Percentiles rank a stretch among this genome's conserved stretches.
These are phyloP conservation scores for Exophiala spinifera DNA, from an alignment of 2,329 filamentous ascomycete species.

Conservation along the genomic window DNA sequence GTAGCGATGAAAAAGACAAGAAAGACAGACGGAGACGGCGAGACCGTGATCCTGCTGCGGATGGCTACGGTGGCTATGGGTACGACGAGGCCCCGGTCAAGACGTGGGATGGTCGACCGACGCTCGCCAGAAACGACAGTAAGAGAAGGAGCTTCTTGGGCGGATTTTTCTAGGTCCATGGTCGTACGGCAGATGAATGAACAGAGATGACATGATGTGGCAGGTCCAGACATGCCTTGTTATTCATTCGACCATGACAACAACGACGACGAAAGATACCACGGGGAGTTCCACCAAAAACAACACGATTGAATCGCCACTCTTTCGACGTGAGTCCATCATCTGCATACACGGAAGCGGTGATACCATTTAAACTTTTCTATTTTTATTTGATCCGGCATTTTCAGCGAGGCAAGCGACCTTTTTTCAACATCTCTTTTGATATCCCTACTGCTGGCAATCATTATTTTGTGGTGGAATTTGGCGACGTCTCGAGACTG, in stretches of 20 bases:
- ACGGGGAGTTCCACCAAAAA: no score
- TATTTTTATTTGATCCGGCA: conserved; percentile 1
- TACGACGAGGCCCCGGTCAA: conserved; percentile 29
- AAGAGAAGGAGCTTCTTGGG: conserved; percentile 29
- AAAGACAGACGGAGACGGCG: conserved; percentile 18
- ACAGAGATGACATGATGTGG: not conserved
- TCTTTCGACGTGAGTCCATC: not conserved
- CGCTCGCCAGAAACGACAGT: conserved; percentile 24
- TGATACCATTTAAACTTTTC: no score
- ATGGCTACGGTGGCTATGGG: conserved; percentile 23
- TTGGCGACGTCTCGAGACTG: no score
- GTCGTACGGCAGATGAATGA: not conserved
- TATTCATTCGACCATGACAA: not conserved
- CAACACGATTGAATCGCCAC: not conserved
- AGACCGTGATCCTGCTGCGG: conserved; percentile 15
- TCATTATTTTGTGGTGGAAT: not conserved
- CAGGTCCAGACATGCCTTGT: not conserved
- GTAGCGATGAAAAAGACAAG: conserved; percentile 25
- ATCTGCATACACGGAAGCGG: no score
- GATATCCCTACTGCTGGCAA: not conserved
- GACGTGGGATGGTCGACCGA: conserved; percentile 26
- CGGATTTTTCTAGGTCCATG: conserved; percentile 19
- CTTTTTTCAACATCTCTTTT: not conserved
- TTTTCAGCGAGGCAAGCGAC: conserved; percentile 1
- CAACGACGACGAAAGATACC: no score